These are phyloP conservation scores for Pilasporangium apinafurcum DNA, from an alignment of 352 stramenopile genomes.

Conservation along the genomic window DNA sequence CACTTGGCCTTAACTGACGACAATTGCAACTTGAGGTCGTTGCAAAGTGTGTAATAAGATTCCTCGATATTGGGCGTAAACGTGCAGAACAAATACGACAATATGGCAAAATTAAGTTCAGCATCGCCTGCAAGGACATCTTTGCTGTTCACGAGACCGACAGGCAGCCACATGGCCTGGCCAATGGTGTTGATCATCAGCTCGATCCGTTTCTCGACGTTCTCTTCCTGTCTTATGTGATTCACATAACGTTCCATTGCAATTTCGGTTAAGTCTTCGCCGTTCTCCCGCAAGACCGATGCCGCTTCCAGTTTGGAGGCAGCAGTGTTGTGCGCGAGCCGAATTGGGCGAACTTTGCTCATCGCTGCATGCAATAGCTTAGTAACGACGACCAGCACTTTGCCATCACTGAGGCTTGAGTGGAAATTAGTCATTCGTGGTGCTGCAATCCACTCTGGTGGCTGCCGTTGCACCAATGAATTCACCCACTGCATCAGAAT, in stretches of 20 bases:
- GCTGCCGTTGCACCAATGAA: constrained; percentile 33
- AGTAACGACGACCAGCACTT: constrained; percentile 44
- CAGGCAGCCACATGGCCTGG: constrained; percentile 64
- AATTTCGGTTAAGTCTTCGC: constrained; percentile 74
- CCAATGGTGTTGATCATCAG: constrained; percentile 67
- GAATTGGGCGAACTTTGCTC: constrained; percentile 33
- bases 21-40: constrained; percentile 49
- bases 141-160: constrained; percentile 49
- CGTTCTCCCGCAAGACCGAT: constrained; percentile 67
- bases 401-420: constrained; percentile 56
- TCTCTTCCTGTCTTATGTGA: constrained; percentile 40
- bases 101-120: constrained; percentile 71
- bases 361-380: constrained; percentile 64
- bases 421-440: constrained; percentile 61
- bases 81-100: constrained; percentile 67
- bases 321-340: constrained; percentile 11
- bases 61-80: constrained; percentile 51
- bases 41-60: constrained; percentile 32
- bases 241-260: constrained; percentile 71
- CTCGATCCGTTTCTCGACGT: constrained; percentile 50
- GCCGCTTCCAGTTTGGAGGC: constrained; percentile 43
- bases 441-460: constrained; percentile 38
- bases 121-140: constrained; percentile 64
- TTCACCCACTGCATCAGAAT: constrained; percentile 80
- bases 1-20: constrained; percentile 47